A percentile compares a stretch with the other conserved stretches of the same genome.
Evolutionary conservation across 2,329 filamentous ascomycete species (phyloP).

Genomic region (Didymosphaeria variabile): DNA sequence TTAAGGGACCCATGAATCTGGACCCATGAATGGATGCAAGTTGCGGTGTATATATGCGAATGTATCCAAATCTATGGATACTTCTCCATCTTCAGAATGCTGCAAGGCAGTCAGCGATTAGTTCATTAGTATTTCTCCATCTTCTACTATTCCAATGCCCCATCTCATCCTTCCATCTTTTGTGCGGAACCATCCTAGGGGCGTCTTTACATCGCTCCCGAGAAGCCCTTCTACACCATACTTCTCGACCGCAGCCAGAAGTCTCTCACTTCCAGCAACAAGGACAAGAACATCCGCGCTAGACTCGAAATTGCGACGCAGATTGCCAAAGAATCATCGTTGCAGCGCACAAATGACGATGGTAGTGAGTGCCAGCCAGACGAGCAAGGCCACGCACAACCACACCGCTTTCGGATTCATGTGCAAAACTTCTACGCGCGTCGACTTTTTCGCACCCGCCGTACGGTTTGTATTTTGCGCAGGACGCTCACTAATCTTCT

Average conservation of each 20-base stretch:
- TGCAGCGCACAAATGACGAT: constrained; percentile 14
- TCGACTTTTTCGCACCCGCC: constrained; percentile 13
- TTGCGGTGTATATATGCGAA: background rate
- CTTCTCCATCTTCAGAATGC: background rate
- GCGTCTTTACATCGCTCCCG: constrained; percentile 12
- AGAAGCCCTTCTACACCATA: constrained; percentile 15
- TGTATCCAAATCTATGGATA: background rate
- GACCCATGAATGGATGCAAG: background rate
- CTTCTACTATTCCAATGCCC: constrained; percentile 24
- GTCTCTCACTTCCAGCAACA: constrained; percentile 21
- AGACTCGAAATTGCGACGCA: constrained; percentile 16
- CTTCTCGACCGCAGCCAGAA: constrained; percentile 19
- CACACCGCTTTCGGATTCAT: constrained; percentile 18
- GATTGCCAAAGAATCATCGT: constrained; percentile 12
- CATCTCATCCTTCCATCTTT: constrained; percentile 22
- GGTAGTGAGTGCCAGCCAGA: constrained; percentile 19
- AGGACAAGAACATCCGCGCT: constrained; percentile 21
- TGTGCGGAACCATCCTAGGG: constrained; percentile 21
- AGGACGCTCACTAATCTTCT: constrained; percentile 10
- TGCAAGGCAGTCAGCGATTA: background rate
- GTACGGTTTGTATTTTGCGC: constrained; percentile 14
- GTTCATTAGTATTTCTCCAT: constrained; percentile 19
- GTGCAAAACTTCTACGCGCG: constrained; percentile 16
- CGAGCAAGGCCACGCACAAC: constrained; percentile 9
- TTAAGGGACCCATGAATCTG: background rate